Conservation (phyloP, 345 rosid species). For the Salix brachista region DNA sequence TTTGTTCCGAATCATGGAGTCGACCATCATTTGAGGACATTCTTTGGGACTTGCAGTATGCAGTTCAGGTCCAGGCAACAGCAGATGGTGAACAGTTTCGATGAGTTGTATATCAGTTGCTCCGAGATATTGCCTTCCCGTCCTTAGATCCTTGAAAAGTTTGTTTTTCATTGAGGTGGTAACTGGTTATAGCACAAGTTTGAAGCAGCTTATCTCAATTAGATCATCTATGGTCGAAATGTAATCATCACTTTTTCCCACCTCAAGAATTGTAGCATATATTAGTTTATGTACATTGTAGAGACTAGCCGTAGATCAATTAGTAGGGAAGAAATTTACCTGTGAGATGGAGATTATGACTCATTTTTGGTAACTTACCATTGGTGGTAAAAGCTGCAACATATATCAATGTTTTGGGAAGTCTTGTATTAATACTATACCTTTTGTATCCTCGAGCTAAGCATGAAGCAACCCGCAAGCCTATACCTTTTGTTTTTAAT, state of each 20-base stretch:
- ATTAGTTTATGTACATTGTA: not conserved
- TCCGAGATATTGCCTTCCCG: not conserved
- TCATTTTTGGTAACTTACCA: not conserved
- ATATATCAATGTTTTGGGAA: not conserved
- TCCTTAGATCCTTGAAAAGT: not conserved
- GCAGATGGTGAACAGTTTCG: conserved; percentile 21
- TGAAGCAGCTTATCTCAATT: not conserved
- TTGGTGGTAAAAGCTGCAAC: not conserved
- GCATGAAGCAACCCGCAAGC: too few relatives aligned
- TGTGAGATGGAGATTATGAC: not conserved
- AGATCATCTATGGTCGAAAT: too few relatives aligned
- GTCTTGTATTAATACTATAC: too few relatives aligned
- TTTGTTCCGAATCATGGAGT: conserved; percentile 35
- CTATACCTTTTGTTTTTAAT: too few relatives aligned
- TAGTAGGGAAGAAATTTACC: not conserved
- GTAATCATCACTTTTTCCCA: not conserved
- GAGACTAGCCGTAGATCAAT: not conserved
- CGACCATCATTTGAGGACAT: conserved; percentile 54
- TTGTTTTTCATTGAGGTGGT: not conserved
- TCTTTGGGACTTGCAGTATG: conserved; percentile 52
- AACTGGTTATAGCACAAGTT: not conserved
- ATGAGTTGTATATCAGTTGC: not conserved
- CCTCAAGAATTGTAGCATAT: not conserved
- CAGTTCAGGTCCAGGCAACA: conserved; percentile 47
- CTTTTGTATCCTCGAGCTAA: too few relatives aligned